Conservation (phyloP, 1,139 yeast genomes). For the Kurtzmaniella quercitrusa region DNA sequence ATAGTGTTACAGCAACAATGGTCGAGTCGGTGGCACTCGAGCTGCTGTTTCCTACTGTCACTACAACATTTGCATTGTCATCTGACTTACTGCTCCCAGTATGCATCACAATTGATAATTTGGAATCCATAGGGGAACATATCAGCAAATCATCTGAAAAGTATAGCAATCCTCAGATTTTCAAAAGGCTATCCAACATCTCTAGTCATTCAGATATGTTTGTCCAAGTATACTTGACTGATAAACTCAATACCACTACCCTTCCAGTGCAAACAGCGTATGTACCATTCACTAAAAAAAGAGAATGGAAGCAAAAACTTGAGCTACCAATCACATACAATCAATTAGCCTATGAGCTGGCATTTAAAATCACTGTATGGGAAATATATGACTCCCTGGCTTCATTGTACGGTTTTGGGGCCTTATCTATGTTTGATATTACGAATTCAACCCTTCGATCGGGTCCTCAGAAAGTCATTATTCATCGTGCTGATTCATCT, state of each 20-base stretch:
- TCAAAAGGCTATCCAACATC: conserved; percentile 48
- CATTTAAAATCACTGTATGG: conserved; percentile 59
- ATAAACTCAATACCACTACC: conserved; percentile 56
- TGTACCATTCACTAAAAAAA: conserved; percentile 48
- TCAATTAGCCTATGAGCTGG: conserved; percentile 62
- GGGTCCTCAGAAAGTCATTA: conserved; percentile 34
- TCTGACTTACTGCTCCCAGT: conserved; percentile 62
- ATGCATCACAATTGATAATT: conserved; percentile 31
- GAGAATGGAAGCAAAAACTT: conserved; percentile 56
- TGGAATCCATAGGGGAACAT: conserved; percentile 19
- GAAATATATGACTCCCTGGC: conserved; percentile 57
- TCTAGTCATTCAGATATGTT: conserved; percentile 56
- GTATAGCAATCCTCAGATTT: conserved; percentile 50
- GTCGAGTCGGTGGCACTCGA: neutral
- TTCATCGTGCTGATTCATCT: conserved; percentile 13
- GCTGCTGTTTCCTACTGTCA: conserved; percentile 19
- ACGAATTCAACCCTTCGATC: conserved; percentile 25
- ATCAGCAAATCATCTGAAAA: conserved; percentile 45
- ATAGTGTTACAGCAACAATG: too few relatives aligned
- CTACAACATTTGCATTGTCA: conserved; percentile 69
- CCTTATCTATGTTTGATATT: conserved; percentile 54
- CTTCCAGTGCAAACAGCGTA: conserved; percentile 66
- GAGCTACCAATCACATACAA: conserved; percentile 66
- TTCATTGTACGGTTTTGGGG: conserved; percentile 55
- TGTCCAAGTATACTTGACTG: conserved; percentile 58